Conservation (phyloP, 1,139 yeast genomes). For the Suzukiozyma palmioleophila region DNA sequence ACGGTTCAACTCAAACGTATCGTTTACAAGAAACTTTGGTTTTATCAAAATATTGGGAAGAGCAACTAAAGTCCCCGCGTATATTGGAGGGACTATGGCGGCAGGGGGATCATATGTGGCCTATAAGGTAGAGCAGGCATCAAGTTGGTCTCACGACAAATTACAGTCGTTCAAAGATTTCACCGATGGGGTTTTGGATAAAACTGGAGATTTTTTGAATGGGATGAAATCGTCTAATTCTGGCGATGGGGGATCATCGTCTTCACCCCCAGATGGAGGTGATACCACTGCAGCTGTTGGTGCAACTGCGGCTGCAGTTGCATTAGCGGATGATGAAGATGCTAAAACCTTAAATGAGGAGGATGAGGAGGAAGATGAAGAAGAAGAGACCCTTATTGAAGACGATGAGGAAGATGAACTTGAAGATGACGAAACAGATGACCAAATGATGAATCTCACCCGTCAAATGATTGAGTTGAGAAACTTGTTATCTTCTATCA, state of each 20-base stretch:
- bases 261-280: conserved; percentile 20
- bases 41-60: conserved; percentile 46
- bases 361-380: conserved; percentile 23
- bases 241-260: conserved; percentile 19
- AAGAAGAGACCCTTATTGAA: conserved; percentile 26
- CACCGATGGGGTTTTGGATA: conserved; percentile 43
- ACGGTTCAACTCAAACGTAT: conserved; percentile 2
- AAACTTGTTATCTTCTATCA: conserved; percentile 69
- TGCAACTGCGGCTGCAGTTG: conserved; percentile 47
- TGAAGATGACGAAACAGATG: conserved; percentile 50
- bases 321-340: conserved; percentile 32
- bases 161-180: conserved; percentile 57
- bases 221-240: conserved; percentile 9
- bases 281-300: conserved; percentile 37
- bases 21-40: conserved; percentile 26
- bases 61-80: conserved; percentile 63
- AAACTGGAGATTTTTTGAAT: conserved; percentile 40
- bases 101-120: conserved; percentile 94
- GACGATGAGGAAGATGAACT: conserved; percentile 43
- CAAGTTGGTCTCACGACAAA: conserved; percentile 64
- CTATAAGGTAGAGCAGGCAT: conserved; percentile 86
- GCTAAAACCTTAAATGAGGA: conserved; percentile 12
- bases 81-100: conserved; percentile 84
- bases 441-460: conserved; percentile 80
- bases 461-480: conserved; percentile 96